Conservation (phyloP, 2,329 filamentous ascomycete species). For the Exophiala viscosa region DNA sequence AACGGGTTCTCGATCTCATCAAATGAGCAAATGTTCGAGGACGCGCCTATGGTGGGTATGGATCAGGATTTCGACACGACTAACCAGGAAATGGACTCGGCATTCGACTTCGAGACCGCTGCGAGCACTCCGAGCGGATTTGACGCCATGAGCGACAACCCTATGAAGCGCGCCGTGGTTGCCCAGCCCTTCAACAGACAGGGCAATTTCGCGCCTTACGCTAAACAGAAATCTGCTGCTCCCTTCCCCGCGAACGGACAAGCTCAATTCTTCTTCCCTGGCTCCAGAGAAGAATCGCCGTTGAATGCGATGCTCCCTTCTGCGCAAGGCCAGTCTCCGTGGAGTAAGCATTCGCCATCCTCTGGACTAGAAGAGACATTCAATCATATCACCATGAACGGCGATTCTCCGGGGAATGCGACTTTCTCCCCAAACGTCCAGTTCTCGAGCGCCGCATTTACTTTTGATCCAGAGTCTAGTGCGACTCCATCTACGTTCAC, state of each 20-base stretch:
- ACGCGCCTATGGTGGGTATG: constrained; percentile 35
- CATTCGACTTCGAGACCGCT: constrained; percentile 48
- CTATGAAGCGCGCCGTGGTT: constrained; percentile 24
- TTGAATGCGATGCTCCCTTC: constrained; percentile 33
- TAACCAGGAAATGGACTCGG: constrained; percentile 47
- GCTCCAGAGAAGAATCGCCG: constrained; percentile 38
- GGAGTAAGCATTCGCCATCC: constrained; percentile 42
- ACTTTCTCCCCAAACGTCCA: constrained; percentile 38
- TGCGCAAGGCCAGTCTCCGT: constrained; percentile 35
- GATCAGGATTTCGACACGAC: constrained; percentile 43
- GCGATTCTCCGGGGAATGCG: constrained; percentile 39
- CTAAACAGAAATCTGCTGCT: constrained; percentile 29
- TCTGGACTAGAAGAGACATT: constrained; percentile 45
- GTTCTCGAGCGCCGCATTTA: constrained; percentile 34
- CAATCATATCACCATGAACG: constrained; percentile 45
- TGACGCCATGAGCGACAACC: constrained; percentile 32
- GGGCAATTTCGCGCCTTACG: constrained; percentile 13
- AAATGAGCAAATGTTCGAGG: constrained; percentile 40
- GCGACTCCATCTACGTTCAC: constrained; percentile 27
- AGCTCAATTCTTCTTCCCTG: constrained; percentile 35
- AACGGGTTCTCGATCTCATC: constrained; percentile 36
- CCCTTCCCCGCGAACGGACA: constrained; percentile 12
- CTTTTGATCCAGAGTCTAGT: constrained; percentile 44
- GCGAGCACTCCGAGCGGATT: constrained; percentile 44
- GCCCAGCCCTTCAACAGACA: constrained; percentile 12